phyloP scores from a whole-genome alignment of 169 alveolate genomes.

The Plasmodium coatneyi region DNA sequence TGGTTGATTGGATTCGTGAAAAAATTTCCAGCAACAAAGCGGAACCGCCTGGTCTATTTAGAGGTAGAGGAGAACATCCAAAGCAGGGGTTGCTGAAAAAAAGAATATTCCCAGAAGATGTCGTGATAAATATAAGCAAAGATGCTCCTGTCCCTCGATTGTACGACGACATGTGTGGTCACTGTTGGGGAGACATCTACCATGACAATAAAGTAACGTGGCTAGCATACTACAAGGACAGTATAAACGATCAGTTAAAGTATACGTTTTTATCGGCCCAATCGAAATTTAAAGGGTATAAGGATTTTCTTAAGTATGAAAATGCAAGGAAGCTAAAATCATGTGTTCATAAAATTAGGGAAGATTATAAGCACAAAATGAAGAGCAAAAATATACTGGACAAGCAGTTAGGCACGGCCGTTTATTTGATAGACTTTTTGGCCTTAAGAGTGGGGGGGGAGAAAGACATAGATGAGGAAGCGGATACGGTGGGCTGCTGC shows the following conservation, averaged over 20 bases:
- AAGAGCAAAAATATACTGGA: constrained; percentile 84
- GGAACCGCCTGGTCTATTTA: constrained; percentile 99
- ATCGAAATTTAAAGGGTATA: constrained; percentile 96
- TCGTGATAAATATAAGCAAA: constrained; percentile 94
- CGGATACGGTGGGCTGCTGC: constrained; percentile 99
- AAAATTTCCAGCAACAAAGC: constrained; percentile 94
- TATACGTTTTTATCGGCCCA: constrained; percentile 96
- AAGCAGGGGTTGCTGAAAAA: constrained; percentile 93
- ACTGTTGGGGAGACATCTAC: constrained; percentile 96
- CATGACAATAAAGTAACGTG: constrained; percentile 97
- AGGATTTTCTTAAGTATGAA: constrained; percentile 96
- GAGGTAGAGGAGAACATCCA: constrained; percentile 99
- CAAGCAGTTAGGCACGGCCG: constrained; percentile 97
- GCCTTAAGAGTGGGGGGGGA: constrained; percentile 99
- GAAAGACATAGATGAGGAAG: constrained; percentile 98
- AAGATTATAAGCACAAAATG: constrained; percentile 93
- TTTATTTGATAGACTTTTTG: constrained; percentile 97
- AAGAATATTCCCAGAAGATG: constrained; percentile 94
- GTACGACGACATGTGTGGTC: constrained; percentile 94
- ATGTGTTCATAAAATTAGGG: constrained; percentile 90
- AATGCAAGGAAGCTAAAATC: constrained; percentile 95
- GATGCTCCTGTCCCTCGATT: constrained; percentile 97
- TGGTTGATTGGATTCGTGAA: constrained; percentile 90
- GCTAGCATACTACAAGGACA: constrained; percentile 96
- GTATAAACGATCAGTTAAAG: constrained; percentile 92